Evolutionary conservation across 1,139 yeast genomes (phyloP).

Genomic region (Suzukiozyma palmioleophila): DNA sequence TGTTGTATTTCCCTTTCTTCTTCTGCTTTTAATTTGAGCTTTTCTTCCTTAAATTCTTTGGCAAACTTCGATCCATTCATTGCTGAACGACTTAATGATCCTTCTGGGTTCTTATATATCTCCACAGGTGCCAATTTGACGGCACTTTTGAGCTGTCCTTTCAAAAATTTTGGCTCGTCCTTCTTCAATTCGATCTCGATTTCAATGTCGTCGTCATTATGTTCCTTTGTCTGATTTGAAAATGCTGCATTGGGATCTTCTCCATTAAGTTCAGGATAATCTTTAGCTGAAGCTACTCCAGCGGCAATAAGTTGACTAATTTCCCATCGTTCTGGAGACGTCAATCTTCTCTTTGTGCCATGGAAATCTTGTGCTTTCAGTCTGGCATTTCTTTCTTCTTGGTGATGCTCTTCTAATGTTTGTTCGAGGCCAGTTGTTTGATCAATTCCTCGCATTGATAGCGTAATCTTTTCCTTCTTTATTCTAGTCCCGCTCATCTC

Average conservation of each 20-base stretch:
- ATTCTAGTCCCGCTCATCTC: conserved; percentile 19
- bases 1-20: conserved; percentile 25
- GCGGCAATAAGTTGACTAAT: conserved; percentile 76
- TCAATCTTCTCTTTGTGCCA: conserved; percentile 43
- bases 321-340: conserved; percentile 93
- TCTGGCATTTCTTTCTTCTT: conserved; percentile 18
- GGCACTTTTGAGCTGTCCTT: conserved; percentile 45
- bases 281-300: conserved; percentile 66
- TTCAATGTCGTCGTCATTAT: conserved; percentile 36
- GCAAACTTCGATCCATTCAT: conserved; percentile 70
- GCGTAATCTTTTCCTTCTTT: conserved; percentile 39
- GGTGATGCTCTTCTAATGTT: conserved; percentile 20
- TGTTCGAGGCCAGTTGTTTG: conserved; percentile 59
- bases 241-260: conserved; percentile 44
- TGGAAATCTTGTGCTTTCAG: conserved; percentile 4
- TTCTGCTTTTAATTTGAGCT: conserved; percentile 46
- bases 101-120: conserved; percentile 69
- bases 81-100: conserved; percentile 75
- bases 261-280: conserved; percentile 60
- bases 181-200: conserved; percentile 71
- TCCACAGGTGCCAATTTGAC: conserved; percentile 48
- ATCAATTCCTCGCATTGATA: conserved; percentile 74
- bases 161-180: conserved; percentile 68
- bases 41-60: conserved; percentile 59
- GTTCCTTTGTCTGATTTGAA: conserved; percentile 10